Percentiles rank a stretch among this genome's conserved stretches.
phyloP scores from a whole-genome alignment of 1,139 yeast species.

The Suhomyces ambrosiae region DNA sequence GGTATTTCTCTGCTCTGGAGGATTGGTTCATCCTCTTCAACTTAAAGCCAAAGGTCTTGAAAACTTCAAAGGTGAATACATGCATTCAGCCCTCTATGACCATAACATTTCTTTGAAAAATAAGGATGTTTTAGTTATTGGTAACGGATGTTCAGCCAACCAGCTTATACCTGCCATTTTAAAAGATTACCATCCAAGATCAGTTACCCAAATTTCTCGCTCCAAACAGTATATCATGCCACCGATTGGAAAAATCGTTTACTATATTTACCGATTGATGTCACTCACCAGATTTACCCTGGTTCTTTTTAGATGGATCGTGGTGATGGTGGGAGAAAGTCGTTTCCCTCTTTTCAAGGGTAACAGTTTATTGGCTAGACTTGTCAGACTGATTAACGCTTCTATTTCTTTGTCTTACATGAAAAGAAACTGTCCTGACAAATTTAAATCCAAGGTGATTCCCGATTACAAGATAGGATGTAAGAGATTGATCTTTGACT shows the following conservation, averaged over 20 bases:
- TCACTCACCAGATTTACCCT: constrained; percentile 32
- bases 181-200: constrained; percentile 29
- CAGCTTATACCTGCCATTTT: constrained; percentile 31
- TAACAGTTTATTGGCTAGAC: constrained; percentile 28
- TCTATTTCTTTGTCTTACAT: constrained; percentile 29
- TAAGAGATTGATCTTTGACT: constrained; percentile 45
- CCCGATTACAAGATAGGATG: constrained; percentile 49
- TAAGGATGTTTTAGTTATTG: constrained; percentile 27
- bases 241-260: constrained; percentile 33
- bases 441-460: constrained; percentile 34
- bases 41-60: constrained; percentile 40
- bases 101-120: constrained; percentile 36
- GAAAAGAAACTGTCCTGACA: constrained; percentile 35
- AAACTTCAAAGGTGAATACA: constrained; percentile 44
- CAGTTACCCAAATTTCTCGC: constrained; percentile 38
- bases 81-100: constrained; percentile 55
- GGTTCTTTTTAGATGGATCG: constrained; percentile 30
- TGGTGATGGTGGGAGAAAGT: constrained; percentile 34
- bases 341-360: constrained; percentile 43
- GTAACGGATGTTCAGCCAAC: constrained; percentile 29
- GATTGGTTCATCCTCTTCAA: constrained; percentile 39
- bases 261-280: constrained; percentile 25
- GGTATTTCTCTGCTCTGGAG: constrained; percentile 40
- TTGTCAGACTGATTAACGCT: constrained; percentile 30
- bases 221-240: constrained; percentile 46